These are phyloP conservation scores for Calamus simplicifolius DNA, from an alignment of 176 grass and related monocot species.

Conservation along the genomic window DNA sequence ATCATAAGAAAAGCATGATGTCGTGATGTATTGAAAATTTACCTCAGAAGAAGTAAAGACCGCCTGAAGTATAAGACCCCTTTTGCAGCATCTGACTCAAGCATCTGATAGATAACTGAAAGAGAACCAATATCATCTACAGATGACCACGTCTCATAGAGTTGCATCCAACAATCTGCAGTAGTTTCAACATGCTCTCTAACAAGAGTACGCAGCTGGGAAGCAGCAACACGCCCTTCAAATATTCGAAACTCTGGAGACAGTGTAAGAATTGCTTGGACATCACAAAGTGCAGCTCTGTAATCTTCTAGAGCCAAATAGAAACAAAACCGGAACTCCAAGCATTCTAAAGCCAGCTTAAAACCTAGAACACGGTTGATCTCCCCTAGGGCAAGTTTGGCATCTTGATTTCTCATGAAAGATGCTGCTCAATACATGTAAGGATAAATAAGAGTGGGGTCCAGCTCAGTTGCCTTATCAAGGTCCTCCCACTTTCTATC, in stretches of 20 bases:
- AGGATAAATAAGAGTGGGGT: conserved; percentile 83
- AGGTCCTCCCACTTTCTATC: conserved; percentile 58
- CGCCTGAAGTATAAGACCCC: conserved; percentile 85
- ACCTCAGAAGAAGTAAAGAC: conserved; percentile 94
- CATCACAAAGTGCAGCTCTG: conserved; percentile 62
- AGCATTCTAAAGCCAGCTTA: conserved; percentile 72
- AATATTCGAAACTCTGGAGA: conserved; percentile 70
- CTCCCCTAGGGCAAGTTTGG: conserved; percentile 70
- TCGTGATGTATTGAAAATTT: conserved; percentile 8
- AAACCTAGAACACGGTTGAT: conserved; percentile 78
- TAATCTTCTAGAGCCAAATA: conserved; percentile 82
- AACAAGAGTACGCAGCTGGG: conserved; percentile 59
- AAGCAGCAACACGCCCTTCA: conserved; percentile 77
- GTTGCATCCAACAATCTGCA: conserved; percentile 90
- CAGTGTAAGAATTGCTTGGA: conserved; percentile 85
- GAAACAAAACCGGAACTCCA: conserved; percentile 75
- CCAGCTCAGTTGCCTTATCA: conserved; percentile 72
- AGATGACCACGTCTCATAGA: conserved; percentile 78
- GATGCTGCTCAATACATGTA: conserved; percentile 81
- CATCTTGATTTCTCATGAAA: conserved; percentile 78
- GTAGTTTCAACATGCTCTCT: conserved; percentile 74
- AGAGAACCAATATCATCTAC: conserved; percentile 92
- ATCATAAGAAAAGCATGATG: too few relatives aligned
- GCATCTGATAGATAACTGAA: conserved; percentile 87
- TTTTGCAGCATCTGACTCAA: conserved; percentile 83